Conservation (phyloP, 768 basidiomycete species). For the Suillus brevipes region DNA sequence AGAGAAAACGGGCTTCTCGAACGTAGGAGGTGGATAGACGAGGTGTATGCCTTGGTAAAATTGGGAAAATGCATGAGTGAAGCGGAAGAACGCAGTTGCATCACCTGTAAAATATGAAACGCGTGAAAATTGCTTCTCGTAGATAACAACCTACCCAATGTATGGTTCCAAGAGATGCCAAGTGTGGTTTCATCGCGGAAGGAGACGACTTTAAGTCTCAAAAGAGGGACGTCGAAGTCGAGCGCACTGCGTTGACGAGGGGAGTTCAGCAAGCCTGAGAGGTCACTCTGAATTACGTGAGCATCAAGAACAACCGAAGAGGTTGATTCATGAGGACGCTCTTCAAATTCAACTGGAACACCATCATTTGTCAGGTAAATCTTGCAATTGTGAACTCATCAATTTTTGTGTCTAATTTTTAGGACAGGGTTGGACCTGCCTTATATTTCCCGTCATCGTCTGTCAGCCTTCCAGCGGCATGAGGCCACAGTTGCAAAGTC, state of each 20-base stretch:
- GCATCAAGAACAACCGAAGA: slow-evolving; percentile 19
- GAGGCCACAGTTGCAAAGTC: slow-evolving; percentile 26
- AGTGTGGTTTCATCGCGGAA: slow-evolving; percentile 27
- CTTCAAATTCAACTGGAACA: slow-evolving; percentile 18
- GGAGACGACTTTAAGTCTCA: slow-evolving; percentile 29
- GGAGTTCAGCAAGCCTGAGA: slow-evolving; percentile 18
- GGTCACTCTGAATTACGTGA: slow-evolving; percentile 28
- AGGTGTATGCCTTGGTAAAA: slow-evolving; percentile 25
- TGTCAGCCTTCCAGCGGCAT: slow-evolving; percentile 23
- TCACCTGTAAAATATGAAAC: slow-evolving; percentile 24
- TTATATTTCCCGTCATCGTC: slow-evolving; percentile 13
- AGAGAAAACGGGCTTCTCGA: slow-evolving; percentile 25
- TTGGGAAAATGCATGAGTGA: slow-evolving; percentile 31
- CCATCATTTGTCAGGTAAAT: slow-evolving; percentile 23
- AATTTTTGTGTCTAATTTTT: not conserved
- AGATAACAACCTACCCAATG: slow-evolving; percentile 25
- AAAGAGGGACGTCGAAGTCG: slow-evolving; percentile 21
- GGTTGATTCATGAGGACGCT: slow-evolving; percentile 6
- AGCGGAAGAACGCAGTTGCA: slow-evolving; percentile 24
- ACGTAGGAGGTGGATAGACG: slow-evolving; percentile 20
- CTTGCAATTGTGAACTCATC: slow-evolving; percentile 8
- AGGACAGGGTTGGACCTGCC: slow-evolving; percentile 13
- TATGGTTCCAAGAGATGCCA: slow-evolving; percentile 36
- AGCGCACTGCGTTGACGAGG: slow-evolving; percentile 13
- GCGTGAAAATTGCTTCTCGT: not conserved